These are phyloP conservation scores for Marasmius tenuissimus DNA, from an alignment of 1,284 basidiomycete genomes.

Conservation along the genomic window DNA sequence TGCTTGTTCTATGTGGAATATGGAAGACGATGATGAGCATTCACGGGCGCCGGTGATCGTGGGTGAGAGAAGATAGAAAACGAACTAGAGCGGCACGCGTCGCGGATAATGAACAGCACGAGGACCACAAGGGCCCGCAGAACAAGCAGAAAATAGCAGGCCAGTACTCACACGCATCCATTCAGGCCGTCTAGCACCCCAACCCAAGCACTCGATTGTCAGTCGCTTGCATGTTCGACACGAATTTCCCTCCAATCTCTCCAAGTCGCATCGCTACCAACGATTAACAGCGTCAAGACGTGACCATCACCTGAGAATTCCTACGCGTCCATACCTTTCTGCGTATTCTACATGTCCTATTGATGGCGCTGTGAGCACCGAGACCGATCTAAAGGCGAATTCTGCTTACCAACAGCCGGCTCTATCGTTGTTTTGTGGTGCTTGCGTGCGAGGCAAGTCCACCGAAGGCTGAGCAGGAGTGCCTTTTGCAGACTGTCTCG, in stretches of 20 bases:
- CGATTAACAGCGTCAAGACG: conserved; percentile 3
- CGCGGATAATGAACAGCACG: too few relatives aligned
- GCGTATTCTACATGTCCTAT: conserved; percentile 77
- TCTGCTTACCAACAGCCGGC: conserved; percentile 73
- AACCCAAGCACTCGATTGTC: conserved; percentile 75
- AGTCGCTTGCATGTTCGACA: conserved; percentile 77
- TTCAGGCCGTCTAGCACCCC: conserved; percentile 76
- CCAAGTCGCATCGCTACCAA: conserved; percentile 73
- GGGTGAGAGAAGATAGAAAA: conserved; percentile 8
- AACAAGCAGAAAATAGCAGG: too few relatives aligned
- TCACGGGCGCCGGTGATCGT: background rate
- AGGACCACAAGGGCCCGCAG: too few relatives aligned
- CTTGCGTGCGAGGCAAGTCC: conserved; percentile 48
- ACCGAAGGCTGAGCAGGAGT: conserved; percentile 50
- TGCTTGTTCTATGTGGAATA: conserved; percentile 63
- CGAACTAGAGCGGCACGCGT: conserved; percentile 5
- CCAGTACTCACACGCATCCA: conserved; percentile 73
- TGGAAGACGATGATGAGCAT: conserved; percentile 7
- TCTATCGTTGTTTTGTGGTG: conserved; percentile 48
- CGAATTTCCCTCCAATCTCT: conserved; percentile 72
- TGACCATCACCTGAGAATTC: background rate
- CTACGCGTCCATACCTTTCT: conserved; percentile 57
- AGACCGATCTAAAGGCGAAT: conserved; percentile 3
- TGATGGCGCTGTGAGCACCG: conserved; percentile 8
- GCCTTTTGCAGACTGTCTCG: conserved; percentile 36